Evolutionary conservation across 192 early-diverging fungal species (phyloP).

Genomic region (Coemansia sp.): DNA sequence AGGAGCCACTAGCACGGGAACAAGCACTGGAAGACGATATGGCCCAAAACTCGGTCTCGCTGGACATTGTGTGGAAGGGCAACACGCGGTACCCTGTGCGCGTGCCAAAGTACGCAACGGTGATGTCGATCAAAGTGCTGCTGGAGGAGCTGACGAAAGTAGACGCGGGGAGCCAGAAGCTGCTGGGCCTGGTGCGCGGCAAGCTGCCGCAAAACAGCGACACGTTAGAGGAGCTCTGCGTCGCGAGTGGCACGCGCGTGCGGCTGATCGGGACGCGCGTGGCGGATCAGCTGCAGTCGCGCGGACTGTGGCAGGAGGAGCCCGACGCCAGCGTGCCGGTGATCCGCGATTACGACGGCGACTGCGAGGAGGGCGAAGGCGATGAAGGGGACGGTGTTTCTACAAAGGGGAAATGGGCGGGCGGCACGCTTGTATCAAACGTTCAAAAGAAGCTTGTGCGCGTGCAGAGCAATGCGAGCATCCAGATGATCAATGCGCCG

Average conservation of each 20-base stretch:
- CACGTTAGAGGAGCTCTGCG: constrained; percentile 26
- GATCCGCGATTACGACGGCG: background rate
- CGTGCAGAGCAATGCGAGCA: constrained; percentile 3
- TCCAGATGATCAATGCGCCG: constrained; percentile 36
- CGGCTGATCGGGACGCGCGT: constrained; percentile 40
- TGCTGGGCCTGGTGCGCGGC: constrained; percentile 68
- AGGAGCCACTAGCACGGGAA: too few relatives aligned
- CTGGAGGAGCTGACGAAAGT: constrained; percentile 65
- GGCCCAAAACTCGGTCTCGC: constrained; percentile 30
- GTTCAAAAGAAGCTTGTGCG: constrained; percentile 1
- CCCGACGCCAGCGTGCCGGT: constrained; percentile 7
- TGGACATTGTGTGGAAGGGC: constrained; percentile 35
- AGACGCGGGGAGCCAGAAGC: constrained; percentile 62
- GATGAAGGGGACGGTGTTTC: constrained; percentile 19
- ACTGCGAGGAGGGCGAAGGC: background rate
- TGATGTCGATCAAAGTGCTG: constrained; percentile 40
- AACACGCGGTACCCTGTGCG: constrained; percentile 26
- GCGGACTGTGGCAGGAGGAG: background rate
- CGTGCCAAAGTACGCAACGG: constrained; percentile 40
- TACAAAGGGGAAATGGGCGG: too few relatives aligned
- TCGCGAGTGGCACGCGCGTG: constrained; percentile 23
- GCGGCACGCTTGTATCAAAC: too few relatives aligned
- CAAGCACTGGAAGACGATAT: constrained; percentile 30
- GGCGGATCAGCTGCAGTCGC: constrained; percentile 14
- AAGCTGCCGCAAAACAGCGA: constrained; percentile 54